These are phyloP conservation scores for Aspergillus nomiae DNA, from an alignment of 2,329 filamentous ascomycete species.

Conservation along the genomic window DNA sequence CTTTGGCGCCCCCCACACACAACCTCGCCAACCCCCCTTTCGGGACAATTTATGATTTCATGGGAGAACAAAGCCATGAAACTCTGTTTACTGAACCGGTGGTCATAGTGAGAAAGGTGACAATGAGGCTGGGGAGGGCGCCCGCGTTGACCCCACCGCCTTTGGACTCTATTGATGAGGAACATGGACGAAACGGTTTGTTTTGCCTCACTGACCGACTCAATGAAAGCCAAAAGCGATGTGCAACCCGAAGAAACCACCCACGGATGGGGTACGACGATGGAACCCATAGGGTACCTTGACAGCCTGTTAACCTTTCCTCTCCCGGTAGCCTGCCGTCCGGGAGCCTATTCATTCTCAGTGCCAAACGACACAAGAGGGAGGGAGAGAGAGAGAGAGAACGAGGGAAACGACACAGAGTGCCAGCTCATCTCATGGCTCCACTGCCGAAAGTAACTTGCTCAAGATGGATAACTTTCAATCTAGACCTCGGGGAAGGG, in stretches of 20 bases:
- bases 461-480: neutral
- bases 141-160: neutral
- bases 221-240: neutral
- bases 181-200: neutral
- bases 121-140: conserved; percentile 3
- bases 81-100: conserved; percentile 4
- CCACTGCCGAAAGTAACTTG: conserved; percentile 2
- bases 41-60: conserved; percentile 3
- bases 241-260: neutral
- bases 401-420: neutral
- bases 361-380: neutral
- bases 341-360: neutral
- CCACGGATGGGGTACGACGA: neutral
- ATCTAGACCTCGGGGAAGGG: neutral
- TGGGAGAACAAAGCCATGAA: neutral
- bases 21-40: neutral
- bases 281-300: neutral
- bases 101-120: conserved; percentile 3
- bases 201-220: neutral
- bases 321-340: neutral
- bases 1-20: neutral
- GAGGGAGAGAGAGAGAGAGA: neutral
- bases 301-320: neutral
- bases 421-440: conserved; percentile 6
- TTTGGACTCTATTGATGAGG: neutral